phyloP scores from a whole-genome alignment of 2,329 filamentous ascomycete species.

The Geosmithia morbida region DNA sequence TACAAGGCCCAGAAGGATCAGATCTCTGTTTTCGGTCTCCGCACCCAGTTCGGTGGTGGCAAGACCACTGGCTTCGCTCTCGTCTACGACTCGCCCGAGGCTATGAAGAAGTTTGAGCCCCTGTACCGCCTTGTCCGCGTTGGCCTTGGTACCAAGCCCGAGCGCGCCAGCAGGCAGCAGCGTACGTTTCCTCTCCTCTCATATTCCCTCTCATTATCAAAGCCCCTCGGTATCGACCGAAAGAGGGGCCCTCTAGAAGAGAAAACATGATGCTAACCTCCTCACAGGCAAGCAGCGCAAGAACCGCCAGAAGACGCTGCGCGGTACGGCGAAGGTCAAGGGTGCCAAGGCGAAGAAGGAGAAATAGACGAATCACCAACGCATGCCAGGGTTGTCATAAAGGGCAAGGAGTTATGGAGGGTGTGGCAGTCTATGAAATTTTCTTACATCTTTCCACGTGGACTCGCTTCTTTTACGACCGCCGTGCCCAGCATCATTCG shows the following conservation, averaged over 20 bases:
- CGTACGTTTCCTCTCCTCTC: slow-evolving; percentile 50
- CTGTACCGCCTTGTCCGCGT: slow-evolving; percentile 93
- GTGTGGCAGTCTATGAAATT: neutral
- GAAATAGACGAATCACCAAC: slow-evolving; percentile 46
- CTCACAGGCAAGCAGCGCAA: slow-evolving; percentile 95
- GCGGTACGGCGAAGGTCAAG: slow-evolving; percentile 97
- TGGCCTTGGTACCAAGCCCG: slow-evolving; percentile 83
- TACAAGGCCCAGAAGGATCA: slow-evolving; percentile 99
- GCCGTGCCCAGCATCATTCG: neutral
- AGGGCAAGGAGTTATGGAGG: neutral
- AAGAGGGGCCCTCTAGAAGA: neutral
- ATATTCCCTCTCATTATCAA: neutral
- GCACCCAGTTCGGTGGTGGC: slow-evolving; percentile 98
- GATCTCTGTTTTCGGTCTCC: slow-evolving; percentile 95
- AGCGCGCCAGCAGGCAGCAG: slow-evolving; percentile 97
- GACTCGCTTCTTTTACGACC: neutral
- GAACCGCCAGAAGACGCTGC: slow-evolving; percentile 98
- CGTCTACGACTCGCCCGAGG: slow-evolving; percentile 95
- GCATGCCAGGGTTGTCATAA: neutral
- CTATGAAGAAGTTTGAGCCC: slow-evolving; percentile 99
- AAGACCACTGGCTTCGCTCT: slow-evolving; percentile 99
- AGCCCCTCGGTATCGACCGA: neutral
- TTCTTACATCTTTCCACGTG: too few species aligned
- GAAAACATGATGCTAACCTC: neutral
- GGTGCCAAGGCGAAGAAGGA: slow-evolving; percentile 90